Evolutionary conservation across 352 stramenopile genomes (phyloP).

Genomic region (Globisporangium spiculum): DNA sequence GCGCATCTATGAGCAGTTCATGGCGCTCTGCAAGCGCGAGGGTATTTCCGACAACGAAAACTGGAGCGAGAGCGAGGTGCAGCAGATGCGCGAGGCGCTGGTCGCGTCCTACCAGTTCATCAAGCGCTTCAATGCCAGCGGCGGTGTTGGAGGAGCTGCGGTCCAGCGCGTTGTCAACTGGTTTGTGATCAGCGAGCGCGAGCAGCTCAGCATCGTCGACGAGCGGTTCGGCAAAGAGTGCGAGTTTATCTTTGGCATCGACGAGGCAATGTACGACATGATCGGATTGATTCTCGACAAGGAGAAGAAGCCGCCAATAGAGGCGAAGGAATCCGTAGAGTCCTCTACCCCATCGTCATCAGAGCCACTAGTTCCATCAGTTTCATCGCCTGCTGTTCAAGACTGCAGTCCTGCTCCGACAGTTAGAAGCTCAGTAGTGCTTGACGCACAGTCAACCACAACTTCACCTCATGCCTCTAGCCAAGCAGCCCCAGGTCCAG

Average conservation of each 20-base stretch:
- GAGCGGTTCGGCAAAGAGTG: background rate
- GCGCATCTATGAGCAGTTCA: slow-evolving; percentile 1
- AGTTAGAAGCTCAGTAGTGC: background rate
- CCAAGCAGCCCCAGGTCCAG: too few species aligned
- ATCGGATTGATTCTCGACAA: background rate
- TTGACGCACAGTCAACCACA: background rate
- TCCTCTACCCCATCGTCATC: background rate
- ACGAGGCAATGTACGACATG: background rate
- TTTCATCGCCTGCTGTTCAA: background rate
- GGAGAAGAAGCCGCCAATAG: background rate
- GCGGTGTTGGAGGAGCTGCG: background rate
- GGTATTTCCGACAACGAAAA: background rate
- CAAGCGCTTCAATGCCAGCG: slow-evolving; percentile 5
- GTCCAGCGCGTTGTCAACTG: background rate
- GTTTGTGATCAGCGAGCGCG: slow-evolving; percentile 3
- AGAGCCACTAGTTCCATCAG: background rate
- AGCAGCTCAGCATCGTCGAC: background rate
- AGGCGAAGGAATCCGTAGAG: background rate
- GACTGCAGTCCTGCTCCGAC: background rate
- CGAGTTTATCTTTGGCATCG: background rate
- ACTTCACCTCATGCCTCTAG: background rate
- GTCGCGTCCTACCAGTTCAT: background rate
- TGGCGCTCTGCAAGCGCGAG: background rate
- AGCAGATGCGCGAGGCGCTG: background rate
- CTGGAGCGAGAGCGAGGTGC: background rate